Percentiles rank a stretch among this genome's conserved stretches.
Conservation (phyloP, 2,329 filamentous ascomycete genomes). For the Venturia oleaginea region DNA sequence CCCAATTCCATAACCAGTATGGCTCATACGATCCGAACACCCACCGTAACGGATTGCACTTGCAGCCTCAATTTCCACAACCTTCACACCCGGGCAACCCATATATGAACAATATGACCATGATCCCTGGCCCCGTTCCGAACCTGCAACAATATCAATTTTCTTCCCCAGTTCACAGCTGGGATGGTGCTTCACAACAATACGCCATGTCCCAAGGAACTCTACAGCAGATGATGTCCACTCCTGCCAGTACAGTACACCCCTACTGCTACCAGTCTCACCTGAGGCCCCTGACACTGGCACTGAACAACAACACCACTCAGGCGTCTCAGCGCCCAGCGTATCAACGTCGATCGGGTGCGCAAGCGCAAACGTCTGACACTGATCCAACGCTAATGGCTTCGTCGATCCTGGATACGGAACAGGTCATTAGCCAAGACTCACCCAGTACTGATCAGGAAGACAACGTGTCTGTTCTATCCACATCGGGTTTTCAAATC, state of each 20-base stretch:
- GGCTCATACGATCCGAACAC: neutral
- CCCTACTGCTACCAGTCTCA: neutral
- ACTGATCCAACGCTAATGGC: neutral
- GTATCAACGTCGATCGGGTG: neutral
- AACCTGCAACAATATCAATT: neutral
- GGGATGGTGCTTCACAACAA: neutral
- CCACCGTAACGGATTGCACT: neutral
- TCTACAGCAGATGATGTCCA: neutral
- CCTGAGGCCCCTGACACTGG: neutral
- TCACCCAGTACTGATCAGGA: slow-evolving; percentile 11
- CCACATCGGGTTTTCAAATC: slow-evolving; percentile 30
- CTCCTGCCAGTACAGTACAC: neutral
- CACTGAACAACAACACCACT: neutral
- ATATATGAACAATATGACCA: neutral
- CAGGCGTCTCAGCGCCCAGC: neutral
- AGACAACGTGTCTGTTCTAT: slow-evolving; percentile 22
- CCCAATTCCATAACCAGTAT: slow-evolving; percentile 26
- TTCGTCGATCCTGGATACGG: neutral
- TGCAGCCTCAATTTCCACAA: neutral
- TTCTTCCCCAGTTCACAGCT: neutral
- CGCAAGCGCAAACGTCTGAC: neutral
- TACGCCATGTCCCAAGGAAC: neutral
- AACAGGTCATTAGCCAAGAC: neutral
- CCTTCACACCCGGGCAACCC: neutral
- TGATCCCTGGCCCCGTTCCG: neutral